Conservation (phyloP, 495 filamentous ascomycete species). For the Neurospora sp. region DNA sequence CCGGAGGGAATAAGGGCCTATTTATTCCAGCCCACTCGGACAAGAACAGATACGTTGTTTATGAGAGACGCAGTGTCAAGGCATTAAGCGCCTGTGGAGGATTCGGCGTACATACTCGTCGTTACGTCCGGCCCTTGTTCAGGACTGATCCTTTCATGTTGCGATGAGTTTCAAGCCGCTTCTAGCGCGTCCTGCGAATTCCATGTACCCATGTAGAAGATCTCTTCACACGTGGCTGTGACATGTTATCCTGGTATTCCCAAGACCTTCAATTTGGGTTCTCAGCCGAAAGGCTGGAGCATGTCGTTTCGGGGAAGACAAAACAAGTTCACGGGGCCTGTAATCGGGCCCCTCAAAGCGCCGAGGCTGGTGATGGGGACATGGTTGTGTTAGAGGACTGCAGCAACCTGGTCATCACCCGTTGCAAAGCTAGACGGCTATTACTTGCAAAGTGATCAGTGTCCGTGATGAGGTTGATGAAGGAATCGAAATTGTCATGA, state of each 20-base stretch:
- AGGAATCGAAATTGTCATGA: conserved; percentile 6
- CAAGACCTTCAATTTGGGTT: neutral
- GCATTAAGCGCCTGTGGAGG: neutral
- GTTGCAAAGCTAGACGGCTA: neutral
- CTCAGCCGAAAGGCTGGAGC: neutral
- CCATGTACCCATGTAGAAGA: neutral
- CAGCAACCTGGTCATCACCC: neutral
- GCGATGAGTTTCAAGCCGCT: neutral
- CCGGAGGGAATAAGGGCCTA: neutral
- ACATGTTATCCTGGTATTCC: neutral
- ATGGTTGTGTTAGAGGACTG: neutral
- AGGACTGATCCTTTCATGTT: neutral
- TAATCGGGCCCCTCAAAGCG: neutral
- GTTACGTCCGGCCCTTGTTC: neutral
- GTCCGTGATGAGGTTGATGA: neutral
- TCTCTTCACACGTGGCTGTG: neutral
- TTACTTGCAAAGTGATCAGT: neutral
- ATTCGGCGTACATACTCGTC: neutral
- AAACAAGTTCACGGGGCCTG: neutral
- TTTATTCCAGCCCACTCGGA: neutral
- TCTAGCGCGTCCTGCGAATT: neutral
- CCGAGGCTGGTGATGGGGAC: neutral
- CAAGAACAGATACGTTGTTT: neutral
- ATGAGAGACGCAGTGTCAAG: neutral
- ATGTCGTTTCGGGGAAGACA: neutral